Conservation (phyloP, 2,329 filamentous ascomycete species). For the Trichoderma sp. region DNA sequence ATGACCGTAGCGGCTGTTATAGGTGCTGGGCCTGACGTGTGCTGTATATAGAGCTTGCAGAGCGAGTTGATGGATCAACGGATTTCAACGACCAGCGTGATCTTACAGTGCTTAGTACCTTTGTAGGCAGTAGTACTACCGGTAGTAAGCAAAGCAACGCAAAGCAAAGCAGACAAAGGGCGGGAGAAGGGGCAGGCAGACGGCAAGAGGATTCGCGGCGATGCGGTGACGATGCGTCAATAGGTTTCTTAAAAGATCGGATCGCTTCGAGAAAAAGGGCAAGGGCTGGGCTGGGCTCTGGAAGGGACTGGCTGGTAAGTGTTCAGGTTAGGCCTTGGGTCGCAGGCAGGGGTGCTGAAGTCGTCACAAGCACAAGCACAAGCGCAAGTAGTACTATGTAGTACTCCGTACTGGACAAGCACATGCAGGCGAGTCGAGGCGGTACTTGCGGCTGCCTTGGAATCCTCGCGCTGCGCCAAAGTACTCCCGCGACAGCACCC, state of each 20-base stretch:
- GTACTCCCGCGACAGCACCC: background rate
- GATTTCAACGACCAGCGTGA: background rate
- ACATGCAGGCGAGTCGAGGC: background rate
- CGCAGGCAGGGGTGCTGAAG: slow-evolving; percentile 8
- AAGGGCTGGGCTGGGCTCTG: slow-evolving; percentile 4
- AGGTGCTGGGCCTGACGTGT: background rate
- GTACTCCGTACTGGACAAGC: too few species aligned
- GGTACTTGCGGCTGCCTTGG: background rate
- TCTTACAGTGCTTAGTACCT: too few species aligned
- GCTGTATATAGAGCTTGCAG: background rate
- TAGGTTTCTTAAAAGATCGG: background rate
- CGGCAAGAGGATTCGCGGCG: slow-evolving; percentile 5
- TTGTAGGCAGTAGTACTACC: too few species aligned
- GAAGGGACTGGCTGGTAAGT: slow-evolving; percentile 1
- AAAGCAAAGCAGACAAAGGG: too few species aligned
- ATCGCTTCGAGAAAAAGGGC: background rate
- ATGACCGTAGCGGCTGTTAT: background rate
- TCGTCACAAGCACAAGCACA: slow-evolving; percentile 1
- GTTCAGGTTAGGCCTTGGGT: slow-evolving; percentile 3
- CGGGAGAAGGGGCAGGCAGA: background rate
- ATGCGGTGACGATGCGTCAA: slow-evolving; percentile 4
- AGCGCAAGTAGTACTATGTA: too few species aligned
- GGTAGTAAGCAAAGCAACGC: background rate
- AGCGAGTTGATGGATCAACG: background rate
- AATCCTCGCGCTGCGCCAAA: background rate